Conservation (phyloP, 2,329 filamentous ascomycete species). For the Ceratocystiopsis minuta region DNA sequence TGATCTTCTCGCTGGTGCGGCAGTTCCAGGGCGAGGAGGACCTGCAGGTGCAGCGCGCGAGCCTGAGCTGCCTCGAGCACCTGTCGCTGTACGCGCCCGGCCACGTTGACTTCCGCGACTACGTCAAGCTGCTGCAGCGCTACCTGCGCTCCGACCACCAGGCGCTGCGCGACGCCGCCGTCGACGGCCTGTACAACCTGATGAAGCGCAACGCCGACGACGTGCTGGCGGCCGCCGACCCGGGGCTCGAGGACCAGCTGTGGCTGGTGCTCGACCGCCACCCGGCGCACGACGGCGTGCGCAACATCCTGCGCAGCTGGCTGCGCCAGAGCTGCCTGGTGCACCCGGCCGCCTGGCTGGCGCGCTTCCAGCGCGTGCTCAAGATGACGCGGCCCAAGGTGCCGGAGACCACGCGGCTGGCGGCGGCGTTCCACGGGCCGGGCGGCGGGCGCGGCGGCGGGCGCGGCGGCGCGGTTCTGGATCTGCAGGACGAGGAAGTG, state of each 20-base stretch:
- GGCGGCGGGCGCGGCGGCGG: slow-evolving; percentile 18
- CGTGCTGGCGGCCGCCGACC: slow-evolving; percentile 57
- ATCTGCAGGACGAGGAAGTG: slow-evolving; percentile 88
- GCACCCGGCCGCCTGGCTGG: slow-evolving; percentile 72
- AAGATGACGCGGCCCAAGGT: slow-evolving; percentile 65
- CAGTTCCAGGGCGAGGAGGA: slow-evolving; percentile 67
- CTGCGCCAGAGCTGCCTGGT: slow-evolving; percentile 70
- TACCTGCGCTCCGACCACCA: slow-evolving; percentile 53
- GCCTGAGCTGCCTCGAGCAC: slow-evolving; percentile 73
- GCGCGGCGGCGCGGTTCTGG: slow-evolving; percentile 37
- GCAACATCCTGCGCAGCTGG: slow-evolving; percentile 83
- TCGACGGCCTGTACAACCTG: slow-evolving; percentile 79
- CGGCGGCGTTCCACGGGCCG: slow-evolving; percentile 16
- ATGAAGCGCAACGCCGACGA: slow-evolving; percentile 85
- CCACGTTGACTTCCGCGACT: slow-evolving; percentile 66
- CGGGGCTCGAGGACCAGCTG: slow-evolving; percentile 72
- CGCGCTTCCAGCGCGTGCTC: slow-evolving; percentile 72
- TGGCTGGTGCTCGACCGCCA: slow-evolving; percentile 75
- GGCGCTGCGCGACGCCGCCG: slow-evolving; percentile 58
- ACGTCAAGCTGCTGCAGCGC: slow-evolving; percentile 65
- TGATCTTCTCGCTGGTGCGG: slow-evolving; percentile 71
- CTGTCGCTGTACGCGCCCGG: slow-evolving; percentile 80
- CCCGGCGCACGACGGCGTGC: slow-evolving; percentile 62
- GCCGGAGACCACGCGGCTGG: slow-evolving; percentile 27
- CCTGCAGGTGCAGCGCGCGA: slow-evolving; percentile 52